Evolutionary conservation across 1,139 yeast genomes (phyloP).

Genomic region (Yamadazyma triangularis): DNA sequence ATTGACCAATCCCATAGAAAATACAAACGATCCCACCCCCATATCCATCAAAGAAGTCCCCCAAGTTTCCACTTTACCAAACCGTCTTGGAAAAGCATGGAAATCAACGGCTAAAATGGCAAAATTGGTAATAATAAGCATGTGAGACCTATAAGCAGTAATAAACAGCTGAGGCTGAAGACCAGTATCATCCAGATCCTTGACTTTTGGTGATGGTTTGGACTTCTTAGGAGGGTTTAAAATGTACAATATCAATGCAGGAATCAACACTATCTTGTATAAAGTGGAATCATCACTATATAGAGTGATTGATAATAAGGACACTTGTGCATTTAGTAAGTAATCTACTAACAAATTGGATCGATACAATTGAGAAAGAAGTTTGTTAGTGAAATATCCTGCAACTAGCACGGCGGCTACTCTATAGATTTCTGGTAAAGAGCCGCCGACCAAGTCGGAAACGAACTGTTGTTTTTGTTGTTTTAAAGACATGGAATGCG

Average conservation of each 20-base stretch:
- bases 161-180: constrained; percentile 63
- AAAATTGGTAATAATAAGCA: constrained; percentile 81
- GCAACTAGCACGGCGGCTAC: constrained; percentile 65
- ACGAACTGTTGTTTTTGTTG: constrained; percentile 83
- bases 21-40: constrained; percentile 98
- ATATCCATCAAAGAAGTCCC: constrained; percentile 96
- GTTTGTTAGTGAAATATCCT: constrained; percentile 46
- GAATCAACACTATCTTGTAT: constrained; percentile 30
- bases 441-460: constrained; percentile 75
- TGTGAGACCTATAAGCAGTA: constrained; percentile 81
- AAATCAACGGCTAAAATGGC: constrained; percentile 95
- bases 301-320: constrained; percentile 64
- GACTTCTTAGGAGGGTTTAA: too few relatives aligned
- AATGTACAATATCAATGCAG: constrained; percentile 2
- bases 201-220: too few relatives aligned
- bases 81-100: constrained; percentile 78
- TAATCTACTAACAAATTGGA: constrained; percentile 46
- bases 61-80: constrained; percentile 98
- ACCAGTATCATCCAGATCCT: too few relatives aligned
- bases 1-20: constrained; percentile 89
- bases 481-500: constrained; percentile 44
- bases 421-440: constrained; percentile 65
- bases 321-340: constrained; percentile 59
- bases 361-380: constrained; percentile 7
- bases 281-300: constrained; percentile 49